A percentile compares a stretch with the other conserved stretches of the same genome.
Conservation (phyloP, 2,329 filamentous ascomycete species). For the Fusarium virguliforme region DNA sequence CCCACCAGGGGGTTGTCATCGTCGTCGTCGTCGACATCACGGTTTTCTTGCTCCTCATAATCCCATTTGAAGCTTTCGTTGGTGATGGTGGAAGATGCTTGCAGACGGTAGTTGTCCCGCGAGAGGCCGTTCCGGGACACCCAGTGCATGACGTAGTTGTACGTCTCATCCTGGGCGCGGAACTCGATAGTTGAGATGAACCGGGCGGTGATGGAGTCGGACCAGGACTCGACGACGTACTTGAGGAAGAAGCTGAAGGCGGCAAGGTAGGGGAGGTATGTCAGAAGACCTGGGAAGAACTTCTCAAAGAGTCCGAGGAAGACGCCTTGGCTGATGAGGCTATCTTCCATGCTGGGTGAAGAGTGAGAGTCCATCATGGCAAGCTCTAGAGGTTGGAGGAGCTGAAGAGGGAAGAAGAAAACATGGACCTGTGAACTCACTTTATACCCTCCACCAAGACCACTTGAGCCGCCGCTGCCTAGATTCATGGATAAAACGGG, state of each 20-base stretch:
- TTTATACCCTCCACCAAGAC: background rate
- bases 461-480: background rate
- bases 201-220: background rate
- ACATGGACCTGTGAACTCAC: background rate
- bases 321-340: background rate
- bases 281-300: slow-evolving; percentile 6
- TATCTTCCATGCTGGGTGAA: slow-evolving; percentile 7
- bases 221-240: slow-evolving; percentile 8
- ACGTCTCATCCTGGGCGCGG: background rate
- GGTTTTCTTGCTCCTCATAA: background rate
- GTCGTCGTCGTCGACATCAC: slow-evolving; percentile 2
- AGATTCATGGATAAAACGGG: background rate
- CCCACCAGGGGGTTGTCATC: background rate
- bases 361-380: background rate
- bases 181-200: slow-evolving; percentile 3
- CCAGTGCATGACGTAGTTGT: background rate
- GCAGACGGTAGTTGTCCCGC: background rate
- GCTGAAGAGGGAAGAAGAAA: background rate
- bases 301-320: slow-evolving; percentile 8
- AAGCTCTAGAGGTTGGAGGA: background rate
- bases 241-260: slow-evolving; percentile 8
- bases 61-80: background rate
- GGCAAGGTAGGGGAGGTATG: slow-evolving; percentile 7
- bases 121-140: background rate
- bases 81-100: background rate